phyloP scores from a whole-genome alignment of 768 basidiomycete species.

The Mrakia gelida region DNA sequence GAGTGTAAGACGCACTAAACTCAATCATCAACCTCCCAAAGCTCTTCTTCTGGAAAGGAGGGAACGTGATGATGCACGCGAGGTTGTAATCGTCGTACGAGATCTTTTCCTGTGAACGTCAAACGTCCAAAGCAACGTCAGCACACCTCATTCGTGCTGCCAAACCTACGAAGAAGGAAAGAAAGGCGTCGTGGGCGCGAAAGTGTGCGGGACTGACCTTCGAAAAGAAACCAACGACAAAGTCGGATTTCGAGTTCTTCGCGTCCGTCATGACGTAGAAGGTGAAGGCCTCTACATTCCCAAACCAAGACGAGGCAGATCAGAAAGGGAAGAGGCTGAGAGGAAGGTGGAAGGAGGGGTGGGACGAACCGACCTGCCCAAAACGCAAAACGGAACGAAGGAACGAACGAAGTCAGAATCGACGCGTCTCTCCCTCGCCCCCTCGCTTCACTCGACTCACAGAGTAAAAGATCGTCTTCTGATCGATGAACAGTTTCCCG shows the following conservation, averaged over 20 bases:
- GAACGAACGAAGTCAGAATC: not conserved
- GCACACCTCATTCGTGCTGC: too few relatives aligned
- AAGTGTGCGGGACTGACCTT: slow-evolving; percentile 48
- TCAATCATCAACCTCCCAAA: slow-evolving; percentile 96
- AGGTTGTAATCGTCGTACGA: slow-evolving; percentile 97
- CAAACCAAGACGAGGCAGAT: too few relatives aligned
- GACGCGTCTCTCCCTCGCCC: not conserved
- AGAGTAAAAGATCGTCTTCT: slow-evolving; percentile 78
- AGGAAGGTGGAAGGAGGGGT: not conserved
- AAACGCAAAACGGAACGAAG: not conserved
- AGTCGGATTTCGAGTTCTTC: slow-evolving; percentile 66
- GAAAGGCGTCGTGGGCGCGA: too few relatives aligned
- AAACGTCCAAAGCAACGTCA: not conserved
- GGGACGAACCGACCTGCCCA: slow-evolving; percentile 16
- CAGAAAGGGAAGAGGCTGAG: not conserved
- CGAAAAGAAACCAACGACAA: slow-evolving; percentile 72
- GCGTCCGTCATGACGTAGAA: slow-evolving; percentile 90
- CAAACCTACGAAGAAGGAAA: too few relatives aligned
- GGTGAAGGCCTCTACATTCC: slow-evolving; percentile 51
- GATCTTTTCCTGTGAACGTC: slow-evolving; percentile 67
- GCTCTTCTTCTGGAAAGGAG: slow-evolving; percentile 82
- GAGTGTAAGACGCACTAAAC: slow-evolving; percentile 80
- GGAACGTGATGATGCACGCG: slow-evolving; percentile 91
- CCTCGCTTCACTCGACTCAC: not conserved
- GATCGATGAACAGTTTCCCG: slow-evolving; percentile 97